phyloP scores from a whole-genome alignment of 2,329 filamentous ascomycete genomes.

The Cytospora leucostoma region DNA sequence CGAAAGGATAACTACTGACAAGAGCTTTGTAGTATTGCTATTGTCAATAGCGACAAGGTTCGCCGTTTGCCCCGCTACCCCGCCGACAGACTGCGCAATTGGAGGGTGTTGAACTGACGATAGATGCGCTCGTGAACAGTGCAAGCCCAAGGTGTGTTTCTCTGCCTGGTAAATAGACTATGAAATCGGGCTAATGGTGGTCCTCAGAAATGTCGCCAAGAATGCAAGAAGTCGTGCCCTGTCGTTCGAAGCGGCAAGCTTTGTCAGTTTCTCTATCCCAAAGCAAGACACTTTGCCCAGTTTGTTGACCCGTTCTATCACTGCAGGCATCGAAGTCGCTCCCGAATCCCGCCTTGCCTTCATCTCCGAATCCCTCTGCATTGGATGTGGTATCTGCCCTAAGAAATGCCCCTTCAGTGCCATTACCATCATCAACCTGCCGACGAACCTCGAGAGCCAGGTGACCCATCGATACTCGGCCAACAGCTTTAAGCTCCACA shows the following conservation, averaged over 20 bases:
- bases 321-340: constrained; percentile 93
- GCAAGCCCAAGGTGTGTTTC: constrained; percentile 77
- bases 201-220: constrained; percentile 88
- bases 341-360: constrained; percentile 92
- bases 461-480: constrained; percentile 98
- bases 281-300: not conserved
- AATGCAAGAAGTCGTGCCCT: constrained; percentile 98
- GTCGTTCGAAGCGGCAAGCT: constrained; percentile 93
- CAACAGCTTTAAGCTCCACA: constrained; percentile 99
- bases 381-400: constrained; percentile 98
- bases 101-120: constrained; percentile 39
- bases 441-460: constrained; percentile 97
- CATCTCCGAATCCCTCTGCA: constrained; percentile 94
- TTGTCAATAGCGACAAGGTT: constrained; percentile 98
- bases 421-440: constrained; percentile 99
- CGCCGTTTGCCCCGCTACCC: constrained; percentile 44
- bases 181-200: constrained; percentile 20
- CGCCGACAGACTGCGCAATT: constrained; percentile 32
- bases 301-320: constrained; percentile 79
- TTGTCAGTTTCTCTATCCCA: constrained; percentile 62
- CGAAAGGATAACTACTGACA: constrained; percentile 28
- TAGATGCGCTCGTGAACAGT: constrained; percentile 52
- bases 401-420: constrained; percentile 99
- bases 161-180: not conserved
- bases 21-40: constrained; percentile 78